Evolutionary conservation across 257 asterid genomes (phyloP).

Genomic region (Ehretia macrophylla): DNA sequence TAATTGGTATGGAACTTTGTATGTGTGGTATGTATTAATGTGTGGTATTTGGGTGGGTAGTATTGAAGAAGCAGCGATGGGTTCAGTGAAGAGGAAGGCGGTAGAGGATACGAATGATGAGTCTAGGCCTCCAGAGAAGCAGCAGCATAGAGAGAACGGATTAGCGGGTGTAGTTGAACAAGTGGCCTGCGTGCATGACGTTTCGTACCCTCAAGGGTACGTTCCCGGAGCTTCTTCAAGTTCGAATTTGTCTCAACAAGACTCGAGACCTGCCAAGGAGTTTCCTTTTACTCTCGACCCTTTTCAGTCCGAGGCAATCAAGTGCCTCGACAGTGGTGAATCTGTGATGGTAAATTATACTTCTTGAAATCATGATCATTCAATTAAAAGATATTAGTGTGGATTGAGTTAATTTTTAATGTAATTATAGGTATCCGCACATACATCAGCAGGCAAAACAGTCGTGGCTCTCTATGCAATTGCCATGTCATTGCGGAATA

Average conservation of each 20-base stretch:
- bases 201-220: conserved; percentile 81
- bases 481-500: conserved; percentile 67
- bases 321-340: conserved; percentile 72
- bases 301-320: conserved; percentile 87
- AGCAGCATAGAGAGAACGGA: conserved; percentile 49
- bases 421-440: conserved; percentile 65
- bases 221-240: conserved; percentile 24
- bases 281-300: conserved; percentile 82
- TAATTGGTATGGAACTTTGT: too few relatives aligned
- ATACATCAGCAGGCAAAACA: conserved; percentile 86
- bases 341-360: conserved; percentile 70
- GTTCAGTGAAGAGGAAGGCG: conserved; percentile 71
- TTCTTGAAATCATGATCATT: too few relatives aligned
- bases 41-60: too few relatives aligned
- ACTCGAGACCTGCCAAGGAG: conserved; percentile 64
- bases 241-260: conserved; percentile 25
- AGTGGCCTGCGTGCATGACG: conserved; percentile 81
- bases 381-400: too few relatives aligned
- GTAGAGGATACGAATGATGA: conserved; percentile 37
- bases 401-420: neutral
- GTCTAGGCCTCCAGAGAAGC: conserved; percentile 53
- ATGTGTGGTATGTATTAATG: too few relatives aligned
- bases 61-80: conserved; percentile 40
- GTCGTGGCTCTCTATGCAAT: conserved; percentile 79
- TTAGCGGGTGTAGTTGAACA: conserved; percentile 39